Evolutionary conservation across 2,329 filamentous ascomycete species (phyloP).

Genomic region (Curvularia spicifera): DNA sequence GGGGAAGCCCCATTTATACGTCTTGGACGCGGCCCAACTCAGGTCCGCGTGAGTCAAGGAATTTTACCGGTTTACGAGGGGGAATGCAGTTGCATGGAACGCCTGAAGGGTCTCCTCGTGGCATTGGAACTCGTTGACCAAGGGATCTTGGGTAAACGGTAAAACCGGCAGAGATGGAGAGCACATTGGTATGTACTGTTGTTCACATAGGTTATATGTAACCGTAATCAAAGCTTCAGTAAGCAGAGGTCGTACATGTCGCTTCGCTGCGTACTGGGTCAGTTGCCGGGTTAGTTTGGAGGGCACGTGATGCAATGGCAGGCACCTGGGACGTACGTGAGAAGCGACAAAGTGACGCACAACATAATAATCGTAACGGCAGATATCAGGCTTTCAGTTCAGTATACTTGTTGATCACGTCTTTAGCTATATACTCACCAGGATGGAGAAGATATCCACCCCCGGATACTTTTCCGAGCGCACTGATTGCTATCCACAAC

Average conservation of each 20-base stretch:
- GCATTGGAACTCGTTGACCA: neutral
- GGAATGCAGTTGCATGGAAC: neutral
- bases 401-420: neutral
- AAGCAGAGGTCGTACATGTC: neutral
- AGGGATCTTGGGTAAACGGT: neutral
- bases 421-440: neutral
- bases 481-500: neutral
- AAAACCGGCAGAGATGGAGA: neutral
- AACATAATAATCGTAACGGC: neutral
- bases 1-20: constrained; percentile 16
- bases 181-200: neutral
- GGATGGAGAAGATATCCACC: neutral
- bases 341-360: neutral
- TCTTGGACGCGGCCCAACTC: constrained; percentile 3
- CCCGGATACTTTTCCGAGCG: constrained; percentile 6
- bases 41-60: constrained; percentile 3
- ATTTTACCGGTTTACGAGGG: constrained; percentile 1
- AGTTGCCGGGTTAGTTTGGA: neutral
- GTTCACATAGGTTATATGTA: neutral
- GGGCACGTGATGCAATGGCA: neutral
- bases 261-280: neutral
- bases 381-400: too few relatives aligned
- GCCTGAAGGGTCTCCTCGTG: neutral
- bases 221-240: neutral
- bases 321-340: neutral